Conservation (phyloP, 805 yeast species). For the Jamesozyma lodderae region DNA sequence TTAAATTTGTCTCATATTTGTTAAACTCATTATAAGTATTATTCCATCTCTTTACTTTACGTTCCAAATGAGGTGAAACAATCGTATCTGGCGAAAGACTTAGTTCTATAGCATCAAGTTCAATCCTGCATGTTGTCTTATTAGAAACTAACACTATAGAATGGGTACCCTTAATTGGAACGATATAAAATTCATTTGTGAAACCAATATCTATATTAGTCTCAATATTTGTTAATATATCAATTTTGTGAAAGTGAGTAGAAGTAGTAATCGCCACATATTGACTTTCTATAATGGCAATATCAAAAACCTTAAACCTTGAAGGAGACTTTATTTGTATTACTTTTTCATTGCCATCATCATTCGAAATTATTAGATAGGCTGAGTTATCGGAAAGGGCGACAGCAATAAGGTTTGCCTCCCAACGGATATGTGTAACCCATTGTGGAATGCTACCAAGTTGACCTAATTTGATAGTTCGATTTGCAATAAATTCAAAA, state of each 20-base stretch:
- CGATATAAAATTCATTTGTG: conserved; percentile 14
- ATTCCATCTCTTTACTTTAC: conserved; percentile 25
- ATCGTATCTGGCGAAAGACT: conserved; percentile 12
- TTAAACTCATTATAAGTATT: conserved; percentile 17
- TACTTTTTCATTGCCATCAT: neutral
- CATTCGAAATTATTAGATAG: conserved; percentile 5
- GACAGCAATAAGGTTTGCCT: conserved; percentile 8
- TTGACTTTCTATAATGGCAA: conserved; percentile 7
- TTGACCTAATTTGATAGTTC: neutral
- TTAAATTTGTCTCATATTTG: conserved; percentile 22
- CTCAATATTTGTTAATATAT: conserved; percentile 3
- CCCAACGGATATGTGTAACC: conserved; percentile 19
- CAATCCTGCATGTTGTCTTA: conserved; percentile 12
- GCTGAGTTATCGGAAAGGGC: conserved; percentile 21
- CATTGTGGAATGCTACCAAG: no score
- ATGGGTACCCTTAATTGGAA: conserved; percentile 11
- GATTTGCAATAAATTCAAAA: neutral
- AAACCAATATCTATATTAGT: conserved; percentile 4
- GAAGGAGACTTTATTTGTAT: conserved; percentile 6
- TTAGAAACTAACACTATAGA: conserved; percentile 15
- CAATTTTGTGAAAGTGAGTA: conserved; percentile 11
- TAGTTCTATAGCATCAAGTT: conserved; percentile 9
- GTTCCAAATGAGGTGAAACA: conserved; percentile 20
- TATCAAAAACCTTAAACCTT: conserved; percentile 18
- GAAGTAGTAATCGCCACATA: conserved; percentile 11